Percentiles rank a stretch among this genome's conserved stretches.
Evolutionary conservation across 73 alveolate species (phyloP).

Genomic region (Paramecium tetraurelia): DNA sequence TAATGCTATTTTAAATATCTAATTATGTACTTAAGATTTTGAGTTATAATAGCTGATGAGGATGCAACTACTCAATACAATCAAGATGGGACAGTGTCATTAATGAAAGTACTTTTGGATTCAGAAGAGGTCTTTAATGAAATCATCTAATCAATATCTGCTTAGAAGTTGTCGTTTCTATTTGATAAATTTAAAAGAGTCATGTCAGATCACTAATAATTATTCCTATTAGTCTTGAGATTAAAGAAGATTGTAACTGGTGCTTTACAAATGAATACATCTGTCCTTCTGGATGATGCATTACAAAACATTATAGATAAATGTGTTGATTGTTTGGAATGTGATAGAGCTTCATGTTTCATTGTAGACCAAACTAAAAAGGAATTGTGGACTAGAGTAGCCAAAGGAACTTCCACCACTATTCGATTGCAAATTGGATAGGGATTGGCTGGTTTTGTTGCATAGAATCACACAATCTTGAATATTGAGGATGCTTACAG

Average conservation of each 20-base stretch:
- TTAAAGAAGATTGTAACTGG: conserved; percentile 53
- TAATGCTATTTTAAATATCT: neutral
- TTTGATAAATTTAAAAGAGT: conserved; percentile 35
- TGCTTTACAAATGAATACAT: conserved; percentile 54
- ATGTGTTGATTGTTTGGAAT: conserved; percentile 59
- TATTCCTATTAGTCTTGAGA: conserved; percentile 40
- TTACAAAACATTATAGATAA: conserved; percentile 58
- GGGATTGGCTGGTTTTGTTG: conserved; percentile 77
- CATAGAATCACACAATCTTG: conserved; percentile 40
- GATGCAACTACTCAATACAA: conserved; percentile 19
- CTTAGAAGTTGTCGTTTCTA: neutral
- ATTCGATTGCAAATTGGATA: conserved; percentile 66
- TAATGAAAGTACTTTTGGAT: conserved; percentile 1
- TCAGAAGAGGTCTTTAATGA: conserved; percentile 30
- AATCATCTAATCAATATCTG: neutral
- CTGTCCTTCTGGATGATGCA: conserved; percentile 65
- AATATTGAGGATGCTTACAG: conserved; percentile 74
- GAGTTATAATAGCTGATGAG: neutral
- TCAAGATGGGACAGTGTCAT: conserved; percentile 2
- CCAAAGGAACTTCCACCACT: conserved; percentile 61
- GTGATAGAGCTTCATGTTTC: conserved; percentile 77
- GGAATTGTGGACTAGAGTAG: conserved; percentile 76
- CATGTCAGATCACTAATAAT: conserved; percentile 31
- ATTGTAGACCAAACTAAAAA: conserved; percentile 67
- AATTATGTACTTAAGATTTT: neutral